Percentiles rank a stretch among this genome's conserved stretches.
phyloP scores from a whole-genome alignment of 768 basidiomycete genomes.

The Sarcodon sp. region DNA sequence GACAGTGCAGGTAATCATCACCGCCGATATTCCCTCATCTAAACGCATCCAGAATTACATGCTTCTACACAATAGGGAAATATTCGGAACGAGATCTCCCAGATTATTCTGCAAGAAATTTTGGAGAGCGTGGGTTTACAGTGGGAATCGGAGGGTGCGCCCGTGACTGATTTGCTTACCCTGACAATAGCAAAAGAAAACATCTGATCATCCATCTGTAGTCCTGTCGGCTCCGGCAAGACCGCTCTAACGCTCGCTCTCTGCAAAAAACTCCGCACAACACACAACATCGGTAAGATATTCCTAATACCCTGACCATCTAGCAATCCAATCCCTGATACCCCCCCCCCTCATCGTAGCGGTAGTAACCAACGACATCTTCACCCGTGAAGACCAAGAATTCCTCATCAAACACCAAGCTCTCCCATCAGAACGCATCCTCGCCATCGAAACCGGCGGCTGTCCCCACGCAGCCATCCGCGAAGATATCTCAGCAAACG shows the following conservation, averaged over 20 bases:
- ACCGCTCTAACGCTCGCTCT: conserved; percentile 88
- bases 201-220: conserved; percentile 15
- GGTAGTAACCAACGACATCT: conserved; percentile 99
- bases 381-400: conserved; percentile 95
- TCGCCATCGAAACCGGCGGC: conserved; percentile 95
- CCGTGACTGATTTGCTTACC: background rate
- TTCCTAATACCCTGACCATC: background rate
- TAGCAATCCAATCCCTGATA: conserved; percentile 4
- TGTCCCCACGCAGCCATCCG: conserved; percentile 98
- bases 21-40: background rate
- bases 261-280: conserved; percentile 66
- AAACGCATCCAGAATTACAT: background rate
- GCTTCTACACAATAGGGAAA: conserved; percentile 43
- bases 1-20: conserved; percentile 62
- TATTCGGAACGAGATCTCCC: conserved; percentile 89
- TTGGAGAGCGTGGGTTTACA: conserved; percentile 89
- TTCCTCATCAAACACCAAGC: conserved; percentile 92
- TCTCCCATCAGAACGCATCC: conserved; percentile 71
- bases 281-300: conserved; percentile 80
- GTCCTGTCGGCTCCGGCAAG: conserved; percentile 97
- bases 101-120: conserved; percentile 73
- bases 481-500: conserved; percentile 95
- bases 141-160: conserved; percentile 94
- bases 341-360: conserved; percentile 28
- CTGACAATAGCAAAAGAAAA: background rate